A percentile compares a stretch with the other conserved stretches of the same genome.
phyloP scores from a whole-genome alignment of 1,284 basidiomycete species.

The Inonotus obliquus region DNA sequence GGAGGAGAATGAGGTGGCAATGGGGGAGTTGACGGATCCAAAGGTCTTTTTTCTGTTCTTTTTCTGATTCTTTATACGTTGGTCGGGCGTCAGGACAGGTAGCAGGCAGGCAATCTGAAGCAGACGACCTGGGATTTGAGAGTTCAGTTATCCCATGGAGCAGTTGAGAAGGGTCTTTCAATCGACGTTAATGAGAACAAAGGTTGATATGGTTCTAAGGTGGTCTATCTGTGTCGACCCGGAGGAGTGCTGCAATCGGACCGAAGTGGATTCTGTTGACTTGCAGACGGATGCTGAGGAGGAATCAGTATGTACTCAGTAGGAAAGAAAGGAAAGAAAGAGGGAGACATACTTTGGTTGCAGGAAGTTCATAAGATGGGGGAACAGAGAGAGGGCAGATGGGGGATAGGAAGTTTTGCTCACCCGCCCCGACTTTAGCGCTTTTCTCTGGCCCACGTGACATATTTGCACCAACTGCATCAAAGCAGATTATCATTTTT shows the following conservation, averaged over 20 bases:
- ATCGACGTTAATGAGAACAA: conserved; percentile 18
- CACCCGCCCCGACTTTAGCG: not conserved
- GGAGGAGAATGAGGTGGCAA: conserved; percentile 1
- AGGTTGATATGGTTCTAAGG: conserved; percentile 47
- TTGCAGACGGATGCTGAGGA: conserved; percentile 10
- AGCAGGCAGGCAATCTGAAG: conserved; percentile 15
- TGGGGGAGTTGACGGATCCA: not conserved
- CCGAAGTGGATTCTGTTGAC: conserved; percentile 31
- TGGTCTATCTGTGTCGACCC: conserved; percentile 68
- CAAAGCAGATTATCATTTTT: not conserved
- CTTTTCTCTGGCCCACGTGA: not conserved
- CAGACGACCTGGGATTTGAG: conserved; percentile 34
- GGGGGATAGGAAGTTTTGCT: conserved; percentile 8
- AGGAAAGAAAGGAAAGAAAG: not conserved
- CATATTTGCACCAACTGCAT: not conserved
- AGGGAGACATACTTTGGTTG: conserved; percentile 13
- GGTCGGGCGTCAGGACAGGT: conserved; percentile 19
- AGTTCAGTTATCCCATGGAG: conserved; percentile 64
- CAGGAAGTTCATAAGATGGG: conserved; percentile 15
- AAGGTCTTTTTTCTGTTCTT: conserved; percentile 21
- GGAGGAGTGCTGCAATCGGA: conserved; percentile 49
- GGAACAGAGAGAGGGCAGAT: not conserved
- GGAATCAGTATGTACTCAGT: not conserved
- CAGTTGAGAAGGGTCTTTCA: conserved; percentile 24
- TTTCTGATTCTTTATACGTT: conserved; percentile 19